phyloP scores from a whole-genome alignment of 768 basidiomycete genomes.

The Strobilomyces dryophilus region DNA sequence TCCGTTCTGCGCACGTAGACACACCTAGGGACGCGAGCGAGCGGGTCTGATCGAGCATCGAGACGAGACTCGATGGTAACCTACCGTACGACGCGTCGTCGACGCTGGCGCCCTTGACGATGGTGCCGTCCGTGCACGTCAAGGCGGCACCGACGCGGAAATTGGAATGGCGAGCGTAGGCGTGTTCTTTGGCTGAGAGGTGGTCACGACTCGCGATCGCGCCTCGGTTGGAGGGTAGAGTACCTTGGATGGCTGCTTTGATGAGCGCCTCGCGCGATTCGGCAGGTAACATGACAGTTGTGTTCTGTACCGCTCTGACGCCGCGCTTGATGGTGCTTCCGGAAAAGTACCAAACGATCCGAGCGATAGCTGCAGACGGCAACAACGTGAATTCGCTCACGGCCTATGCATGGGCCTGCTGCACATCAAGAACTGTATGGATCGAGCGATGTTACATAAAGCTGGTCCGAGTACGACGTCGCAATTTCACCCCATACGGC shows the following conservation, averaged over 20 bases:
- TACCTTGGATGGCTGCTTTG: slow-evolving; percentile 58
- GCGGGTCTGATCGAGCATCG: neutral
- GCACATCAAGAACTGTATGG: no score
- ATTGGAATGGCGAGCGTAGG: slow-evolving; percentile 82
- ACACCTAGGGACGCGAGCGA: slow-evolving; percentile 49
- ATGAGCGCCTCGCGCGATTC: slow-evolving; percentile 50
- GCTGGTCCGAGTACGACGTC: neutral
- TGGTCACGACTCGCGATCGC: neutral
- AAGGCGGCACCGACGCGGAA: slow-evolving; percentile 91
- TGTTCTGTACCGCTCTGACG: neutral
- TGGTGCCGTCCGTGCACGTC: slow-evolving; percentile 58
- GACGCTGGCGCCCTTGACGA: slow-evolving; percentile 83
- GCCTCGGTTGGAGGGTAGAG: neutral
- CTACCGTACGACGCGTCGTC: slow-evolving; percentile 91
- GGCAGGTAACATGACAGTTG: slow-evolving; percentile 21
- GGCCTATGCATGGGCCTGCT: no score
- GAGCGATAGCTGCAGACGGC: no score
- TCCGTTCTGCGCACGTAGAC: slow-evolving; percentile 89
- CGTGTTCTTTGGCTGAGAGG: slow-evolving; percentile 54
- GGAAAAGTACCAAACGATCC: no score
- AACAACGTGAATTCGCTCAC: no score
- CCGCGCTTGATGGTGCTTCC: neutral
- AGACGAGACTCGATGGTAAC: slow-evolving; percentile 1
- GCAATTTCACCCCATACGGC: no score
- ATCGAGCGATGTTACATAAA: neutral